Evolutionary conservation across 192 early-diverging fungal genomes (phyloP), one percentile per base, ranked within the genome.

Genomic region (Powellomyces hirtus): DNA sequence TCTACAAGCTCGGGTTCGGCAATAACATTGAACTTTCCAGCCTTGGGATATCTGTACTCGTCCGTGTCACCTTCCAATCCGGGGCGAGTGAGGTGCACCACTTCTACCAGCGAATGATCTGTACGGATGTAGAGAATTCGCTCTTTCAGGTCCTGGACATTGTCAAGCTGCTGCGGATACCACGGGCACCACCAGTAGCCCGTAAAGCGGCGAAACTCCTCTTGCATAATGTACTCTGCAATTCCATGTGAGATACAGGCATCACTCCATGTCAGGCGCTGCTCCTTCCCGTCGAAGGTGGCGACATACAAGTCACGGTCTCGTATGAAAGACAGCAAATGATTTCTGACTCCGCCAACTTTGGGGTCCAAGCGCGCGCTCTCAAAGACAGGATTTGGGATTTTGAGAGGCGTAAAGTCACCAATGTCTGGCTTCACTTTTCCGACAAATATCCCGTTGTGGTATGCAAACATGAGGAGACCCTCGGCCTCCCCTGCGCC

Each of bases 221-320:
- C 89, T 74, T 90, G 89, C 86, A 89, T 88, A 22, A 90, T 81
- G 81, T 87, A 90, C 60, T 90, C 89, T 8, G 85, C 81, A 27
- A 79, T 67, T 18, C 89, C 89, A 67, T 83, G 84, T 37, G 70
- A 75, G 26, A 89, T 70, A 58, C 77, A 66, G 16, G 51, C 51
- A 4, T 80, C 76, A 57, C 79, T 83, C 56, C 81, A 81, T 16
- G 88, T 88, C 18, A 89, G 72, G 51, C 83, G 86, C 24, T 69
- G 76, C 66, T 89, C 88, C 4, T 66, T 33, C 0, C 87, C 89
- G 18, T 68, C 38, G 14, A 78, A 61, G 4, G 79, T 77, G 34
- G 76, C 66, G 2, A 86, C 82, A 82, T 85, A 90, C 36, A 90
- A 78, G 66, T 90, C 83, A 52, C 85, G 73, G 44, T 86, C 75